Evolutionary conservation across 768 basidiomycete species (phyloP).

Genomic region (Leucocoprinus leucothites): DNA sequence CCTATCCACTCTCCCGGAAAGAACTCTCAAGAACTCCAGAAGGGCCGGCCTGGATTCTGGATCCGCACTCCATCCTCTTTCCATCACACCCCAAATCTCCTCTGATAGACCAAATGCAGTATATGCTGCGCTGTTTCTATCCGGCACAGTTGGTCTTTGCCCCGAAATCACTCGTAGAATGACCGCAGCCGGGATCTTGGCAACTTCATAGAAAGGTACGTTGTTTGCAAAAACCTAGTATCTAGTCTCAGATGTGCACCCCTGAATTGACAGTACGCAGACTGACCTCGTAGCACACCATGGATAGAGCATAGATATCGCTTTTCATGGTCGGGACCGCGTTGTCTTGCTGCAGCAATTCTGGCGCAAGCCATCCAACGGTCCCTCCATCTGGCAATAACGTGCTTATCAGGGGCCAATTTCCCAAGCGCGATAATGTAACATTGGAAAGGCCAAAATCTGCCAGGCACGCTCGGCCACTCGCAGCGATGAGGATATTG

Average conservation of each 20-base stretch:
- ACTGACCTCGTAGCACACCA: constrained; percentile 14
- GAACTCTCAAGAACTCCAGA: not conserved
- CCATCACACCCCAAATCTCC: constrained; percentile 8
- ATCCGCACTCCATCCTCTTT: constrained; percentile 3
- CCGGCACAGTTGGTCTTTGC: not conserved
- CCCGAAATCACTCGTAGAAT: not conserved
- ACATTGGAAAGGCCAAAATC: constrained; percentile 22
- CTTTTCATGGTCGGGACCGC: not conserved
- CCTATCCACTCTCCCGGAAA: constrained; percentile 1
- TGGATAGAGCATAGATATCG: constrained; percentile 12
- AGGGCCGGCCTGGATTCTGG: not conserved
- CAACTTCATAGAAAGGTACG: constrained; percentile 3
- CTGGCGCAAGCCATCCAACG: constrained; percentile 14
- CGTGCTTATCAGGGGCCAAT: constrained; percentile 14
- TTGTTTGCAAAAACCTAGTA: constrained; percentile 1
- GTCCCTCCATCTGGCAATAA: constrained; percentile 10
- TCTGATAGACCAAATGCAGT: not conserved
- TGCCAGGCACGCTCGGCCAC: constrained; percentile 18
- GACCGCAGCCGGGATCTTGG: constrained; percentile 1
- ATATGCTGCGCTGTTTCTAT: not conserved
- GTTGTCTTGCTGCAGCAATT: constrained; percentile 8
- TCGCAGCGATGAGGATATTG: constrained; percentile 19
- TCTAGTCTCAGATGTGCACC: not conserved
- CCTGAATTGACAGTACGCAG: constrained; percentile 18
- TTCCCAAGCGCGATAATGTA: not conserved